A percentile compares a stretch with the other conserved stretches of the same genome.
These are phyloP conservation scores for Vaccinium myrtillus DNA, from an alignment of 148 eudicot genomes.

Conservation along the genomic window DNA sequence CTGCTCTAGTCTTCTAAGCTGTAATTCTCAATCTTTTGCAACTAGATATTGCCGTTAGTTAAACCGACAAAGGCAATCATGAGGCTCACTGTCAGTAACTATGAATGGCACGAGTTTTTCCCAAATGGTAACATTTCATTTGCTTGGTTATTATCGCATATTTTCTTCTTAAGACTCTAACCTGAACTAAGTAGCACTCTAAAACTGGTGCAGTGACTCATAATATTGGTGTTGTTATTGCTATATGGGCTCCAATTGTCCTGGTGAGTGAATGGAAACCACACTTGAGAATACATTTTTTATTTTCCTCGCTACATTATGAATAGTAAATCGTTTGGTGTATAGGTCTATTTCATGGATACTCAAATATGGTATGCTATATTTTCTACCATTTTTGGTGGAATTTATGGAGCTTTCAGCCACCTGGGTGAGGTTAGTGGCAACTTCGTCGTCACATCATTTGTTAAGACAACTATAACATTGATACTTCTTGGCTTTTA, in stretches of 20 bases:
- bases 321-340: conserved; percentile 11
- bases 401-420: conserved; percentile 96
- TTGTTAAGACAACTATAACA: not conserved
- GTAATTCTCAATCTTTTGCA: conserved; percentile 20
- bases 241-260: conserved; percentile 88
- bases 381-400: conserved; percentile 87
- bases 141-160: conserved; percentile 9
- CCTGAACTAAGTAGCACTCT: conserved; percentile 28
- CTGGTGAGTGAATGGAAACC: conserved; percentile 57
- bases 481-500: conserved; percentile 14
- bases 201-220: conserved; percentile 57
- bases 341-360: conserved; percentile 96
- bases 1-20: conserved; percentile 13
- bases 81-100: conserved; percentile 55
- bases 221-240: conserved; percentile 76
- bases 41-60: conserved; percentile 75
- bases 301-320: conserved; percentile 17
- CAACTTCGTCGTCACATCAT: not conserved
- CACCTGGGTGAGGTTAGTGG: conserved; percentile 96
- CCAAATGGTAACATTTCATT: conserved; percentile 62
- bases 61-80: conserved; percentile 75
- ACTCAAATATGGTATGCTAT: conserved; percentile 99
- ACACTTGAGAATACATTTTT: not conserved
- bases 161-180: conserved; percentile 2
- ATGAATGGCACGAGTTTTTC: conserved; percentile 90